Base-by-base conservation (phyloP, 2,329 filamentous ascomycete genomes). In the Coniochaeta prunicola region DNA sequence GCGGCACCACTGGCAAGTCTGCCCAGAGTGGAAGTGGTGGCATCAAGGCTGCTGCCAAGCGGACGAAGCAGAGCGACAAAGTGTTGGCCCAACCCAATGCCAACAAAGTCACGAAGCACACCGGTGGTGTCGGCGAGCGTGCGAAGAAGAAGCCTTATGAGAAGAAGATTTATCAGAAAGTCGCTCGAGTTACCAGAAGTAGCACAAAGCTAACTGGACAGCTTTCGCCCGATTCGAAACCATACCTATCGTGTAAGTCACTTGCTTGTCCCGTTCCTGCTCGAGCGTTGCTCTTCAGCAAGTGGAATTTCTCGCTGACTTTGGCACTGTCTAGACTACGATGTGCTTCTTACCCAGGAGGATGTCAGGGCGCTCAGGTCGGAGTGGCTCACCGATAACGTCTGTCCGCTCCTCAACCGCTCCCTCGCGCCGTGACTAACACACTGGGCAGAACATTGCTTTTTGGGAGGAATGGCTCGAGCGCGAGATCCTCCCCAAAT, bases 381-480 rank as follows among this genome's bases (percentile, higher is more conserved):
- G 73, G 94, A 97, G 79, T 99, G 94, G 94, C 80, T 99, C 57
- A 97, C 93, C 48, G 94, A 99, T 73, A 97, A 96, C 77, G 90
- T 92, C 79, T 64, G 83, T 76, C 45, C 13, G 13, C n/a, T 15
- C 50, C 61, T 61, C 56, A 64, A 56, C 26, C 28, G 26, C 50
- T 38, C n/a, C 15, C 12, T n/a, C 19, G 24, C 9, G 56, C 34
- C 30, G 67, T 70, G 63, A 70, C 62, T 30, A 65, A 64, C 67
- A 4, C 26, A 28, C 65, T 92, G 89, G 92, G 91, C 67, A 93
- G 90, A 92, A 92, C 66, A 97, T 99, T 65, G 88, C 91, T 56
- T 97, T 99, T 71, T 99, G 94, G 93, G 90, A 97, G 81, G 93
- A 97, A 82, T 96, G 90, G 71, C 86, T 99, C 64, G 94, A 99